Percentiles rank a stretch among this genome's conserved stretches.
Evolutionary conservation across 768 basidiomycete species (phyloP).

Genomic region (Pleurotus citrinopileatus): DNA sequence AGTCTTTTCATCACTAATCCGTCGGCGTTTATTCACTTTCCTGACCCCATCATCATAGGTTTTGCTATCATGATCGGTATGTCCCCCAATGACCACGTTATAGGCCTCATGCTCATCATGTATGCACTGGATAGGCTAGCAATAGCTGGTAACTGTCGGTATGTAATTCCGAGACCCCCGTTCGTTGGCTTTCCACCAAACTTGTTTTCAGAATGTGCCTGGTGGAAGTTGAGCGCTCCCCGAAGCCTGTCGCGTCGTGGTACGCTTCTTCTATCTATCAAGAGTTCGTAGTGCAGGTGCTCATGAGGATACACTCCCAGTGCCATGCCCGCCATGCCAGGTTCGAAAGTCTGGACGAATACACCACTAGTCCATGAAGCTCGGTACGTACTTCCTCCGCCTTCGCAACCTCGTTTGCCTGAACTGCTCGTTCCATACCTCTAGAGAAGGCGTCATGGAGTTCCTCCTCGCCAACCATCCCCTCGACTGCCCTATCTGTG

Average conservation of each 20-base stretch:
- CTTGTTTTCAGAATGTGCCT: conserved; percentile 80
- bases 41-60: conserved; percentile 39
- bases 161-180: neutral
- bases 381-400: conserved; percentile 46
- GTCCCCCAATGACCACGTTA: conserved; percentile 13
- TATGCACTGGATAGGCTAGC: conserved; percentile 57
- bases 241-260: conserved; percentile 95
- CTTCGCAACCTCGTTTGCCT: neutral
- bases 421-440: conserved; percentile 14
- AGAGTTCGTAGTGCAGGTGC: neutral
- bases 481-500: conserved; percentile 97
- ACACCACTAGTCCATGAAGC: conserved; percentile 89
- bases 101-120: neutral
- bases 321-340: conserved; percentile 98
- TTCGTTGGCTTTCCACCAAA: conserved; percentile 12
- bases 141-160: conserved; percentile 98
- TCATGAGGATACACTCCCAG: conserved; percentile 31
- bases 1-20: conserved; percentile 8
- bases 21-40: conserved; percentile 17
- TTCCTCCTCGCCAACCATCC: conserved; percentile 97
- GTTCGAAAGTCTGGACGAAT: conserved; percentile 89
- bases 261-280: conserved; percentile 23
- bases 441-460: conserved; percentile 97
- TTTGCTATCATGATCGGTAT: conserved; percentile 85
- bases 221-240: conserved; percentile 94